Evolutionary conservation across 1,139 yeast species (phyloP), one percentile per base, ranked within the genome.

Genomic region (Candida anutae): DNA sequence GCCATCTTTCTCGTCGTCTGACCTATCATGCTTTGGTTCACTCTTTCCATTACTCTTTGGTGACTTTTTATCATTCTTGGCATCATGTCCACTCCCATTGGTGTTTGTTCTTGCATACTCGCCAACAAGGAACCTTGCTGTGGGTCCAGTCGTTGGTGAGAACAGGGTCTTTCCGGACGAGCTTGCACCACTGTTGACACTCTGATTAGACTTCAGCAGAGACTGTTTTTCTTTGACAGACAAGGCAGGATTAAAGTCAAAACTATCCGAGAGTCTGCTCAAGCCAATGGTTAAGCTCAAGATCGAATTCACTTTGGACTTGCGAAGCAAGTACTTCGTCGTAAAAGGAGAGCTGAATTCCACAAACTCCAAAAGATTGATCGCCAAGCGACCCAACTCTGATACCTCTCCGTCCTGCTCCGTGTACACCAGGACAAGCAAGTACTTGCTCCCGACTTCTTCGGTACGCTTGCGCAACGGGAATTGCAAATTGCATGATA

Each of bases 231-330:
- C 69, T 24, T 46, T 48, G 10, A 63, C 50, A 27, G 55, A 61
- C 23, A 62, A 44, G 33, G 54, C 65, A 10, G 70, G 63, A 38
- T 58, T 67, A 48, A 62, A 64, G 25, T 62, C 69, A 23, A 44
- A 47, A 32, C 65, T 40, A 42, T 67, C 50, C 51, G 67, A 48
- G 47, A 69, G 39, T 67, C 62, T 49, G 53, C 55, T 31, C 58
- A 63, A 42, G 10, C 45, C 53, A 5, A 67, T 45, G 1, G 68
- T 56, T 33, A 71, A 33, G 31, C 70, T 76, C 24, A 84, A 54
- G 24, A 87, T 78, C 4, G 94, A 78, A 50, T 90, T 88, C 14
- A 88, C 77, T 41, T 84, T 84, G 8, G 94, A 79, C 21, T 83
- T 72, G 40, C 78, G 78, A 26, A 88, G 58, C 29, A 88, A 55